Percentiles rank a stretch among this genome's conserved stretches.
Evolutionary conservation across 2,329 filamentous ascomycete species (phyloP).

Genomic region (Fusarium sp.): DNA sequence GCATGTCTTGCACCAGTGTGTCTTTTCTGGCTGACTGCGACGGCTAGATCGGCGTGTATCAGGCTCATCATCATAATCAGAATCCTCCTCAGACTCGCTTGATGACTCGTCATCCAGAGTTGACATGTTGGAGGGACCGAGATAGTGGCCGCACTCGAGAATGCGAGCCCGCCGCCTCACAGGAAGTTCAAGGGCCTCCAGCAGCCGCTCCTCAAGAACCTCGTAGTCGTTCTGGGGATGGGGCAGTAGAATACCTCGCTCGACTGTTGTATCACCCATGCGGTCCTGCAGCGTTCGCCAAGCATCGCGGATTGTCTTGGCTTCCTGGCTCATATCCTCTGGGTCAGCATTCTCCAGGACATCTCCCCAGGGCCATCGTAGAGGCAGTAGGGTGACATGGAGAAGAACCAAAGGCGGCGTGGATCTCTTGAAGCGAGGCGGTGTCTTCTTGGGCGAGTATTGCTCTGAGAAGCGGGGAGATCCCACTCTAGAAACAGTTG

Average conservation of each 20-base stretch:
- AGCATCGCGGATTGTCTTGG: conserved; percentile 68
- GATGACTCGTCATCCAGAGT: conserved; percentile 58
- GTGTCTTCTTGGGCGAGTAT: conserved; percentile 69
- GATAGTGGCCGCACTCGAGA: conserved; percentile 81
- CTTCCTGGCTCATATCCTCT: conserved; percentile 57
- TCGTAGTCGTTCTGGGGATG: conserved; percentile 87
- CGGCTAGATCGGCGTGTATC: conserved; percentile 41
- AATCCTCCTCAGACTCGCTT: conserved; percentile 60
- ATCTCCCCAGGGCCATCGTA: conserved; percentile 73
- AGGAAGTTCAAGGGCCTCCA: conserved; percentile 80
- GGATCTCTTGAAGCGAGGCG: conserved; percentile 67
- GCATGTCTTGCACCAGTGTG: conserved; percentile 69
- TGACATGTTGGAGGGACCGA: conserved; percentile 68
- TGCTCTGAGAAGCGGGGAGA: conserved; percentile 65
- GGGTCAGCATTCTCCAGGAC: conserved; percentile 60
- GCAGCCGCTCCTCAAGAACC: conserved; percentile 79
- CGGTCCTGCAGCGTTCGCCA: conserved; percentile 78
- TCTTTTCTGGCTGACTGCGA: conserved; percentile 47
- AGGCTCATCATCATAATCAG: conserved; percentile 49
- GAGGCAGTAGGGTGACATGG: conserved; percentile 80
- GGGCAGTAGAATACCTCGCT: conserved; percentile 79
- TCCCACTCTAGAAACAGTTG: conserved; percentile 67
- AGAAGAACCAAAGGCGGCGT: conserved; percentile 79
- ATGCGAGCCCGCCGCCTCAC: conserved; percentile 74
- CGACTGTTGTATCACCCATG: conserved; percentile 77